These are phyloP conservation scores for Cutaneotrichosporon sp. DNA, from an alignment of 1,284 basidiomycete species.

Conservation along the genomic window DNA sequence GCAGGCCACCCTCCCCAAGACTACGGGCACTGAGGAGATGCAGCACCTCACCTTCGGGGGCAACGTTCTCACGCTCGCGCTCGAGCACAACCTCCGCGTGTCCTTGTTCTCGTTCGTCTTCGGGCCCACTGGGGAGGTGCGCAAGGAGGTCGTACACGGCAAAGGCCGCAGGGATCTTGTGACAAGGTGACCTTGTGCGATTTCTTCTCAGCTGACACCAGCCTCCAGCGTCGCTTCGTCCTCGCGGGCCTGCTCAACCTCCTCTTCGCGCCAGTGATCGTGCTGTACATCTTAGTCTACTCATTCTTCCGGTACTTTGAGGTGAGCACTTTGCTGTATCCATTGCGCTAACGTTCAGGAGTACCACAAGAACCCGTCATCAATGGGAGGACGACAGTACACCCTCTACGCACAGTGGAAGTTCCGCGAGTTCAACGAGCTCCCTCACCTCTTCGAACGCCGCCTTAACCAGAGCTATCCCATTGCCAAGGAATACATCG, in stretches of 20 bases:
- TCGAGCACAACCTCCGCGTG: constrained; percentile 96
- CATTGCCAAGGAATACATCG: constrained; percentile 88
- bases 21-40: constrained; percentile 16
- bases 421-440: constrained; percentile 97
- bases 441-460: constrained; percentile 86
- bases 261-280: constrained; percentile 93
- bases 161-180: constrained; percentile 74
- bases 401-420: constrained; percentile 97
- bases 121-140: constrained; percentile 78
- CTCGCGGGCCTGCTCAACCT: constrained; percentile 96
- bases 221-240: constrained; percentile 78
- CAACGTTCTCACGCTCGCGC: constrained; percentile 69
- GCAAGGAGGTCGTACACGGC: constrained; percentile 84
- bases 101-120: constrained; percentile 94
- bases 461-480: constrained; percentile 85
- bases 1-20: constrained; percentile 29
- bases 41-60: constrained; percentile 48
- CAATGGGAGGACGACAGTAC: constrained; percentile 86
- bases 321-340: constrained; percentile 56
- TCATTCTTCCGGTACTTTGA: constrained; percentile 99
- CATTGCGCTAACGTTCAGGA: constrained; percentile 61
- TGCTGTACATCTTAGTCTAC: constrained; percentile 93
- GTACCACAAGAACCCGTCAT: constrained; percentile 96
- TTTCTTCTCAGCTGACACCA: constrained; percentile 44
- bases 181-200: constrained; percentile 65